Evolutionary conservation across 2,329 filamentous ascomycete species (phyloP), one percentile per base, ranked within the genome.

Genomic region (Fulvia fulva): DNA sequence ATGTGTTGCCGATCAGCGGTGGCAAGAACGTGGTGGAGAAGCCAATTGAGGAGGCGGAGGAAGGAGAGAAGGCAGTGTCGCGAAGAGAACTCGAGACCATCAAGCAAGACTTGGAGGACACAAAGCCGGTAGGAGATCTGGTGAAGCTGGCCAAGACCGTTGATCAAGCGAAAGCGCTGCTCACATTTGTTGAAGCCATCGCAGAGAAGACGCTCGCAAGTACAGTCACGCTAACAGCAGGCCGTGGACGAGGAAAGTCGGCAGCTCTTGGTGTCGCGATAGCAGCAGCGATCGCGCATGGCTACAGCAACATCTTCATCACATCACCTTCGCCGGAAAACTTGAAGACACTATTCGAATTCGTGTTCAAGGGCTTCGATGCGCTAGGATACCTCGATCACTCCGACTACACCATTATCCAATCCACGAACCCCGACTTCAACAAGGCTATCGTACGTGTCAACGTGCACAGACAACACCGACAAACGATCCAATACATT

Each of bases 301-400:
- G 94, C 25, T 99, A 99, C 76, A 96, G 91, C 79, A 99, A 99
- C 74, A 96, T 99, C 69, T 99, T 99, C 77, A 96, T 99, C 72
- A 99, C 94, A 1, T 97, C 93, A 1, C 93, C 93, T 0, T 97
- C 91, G 61, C 94, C 94, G 0, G 95, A 99, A 77, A 99, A 99
- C 76, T 81, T 99, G 81, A 99, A 97, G 78, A 99, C 94, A 0
- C 81, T 99, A 7, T 99, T 99, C 72, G 92, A 99, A 70, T 99
- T 99, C 69, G 85, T 99, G 19, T 97, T 99, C 81, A 97, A 97
- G 74, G 94, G 92, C 0, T 99, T 99, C 68, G 94, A 99, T 73
- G 90, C 92, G 11, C 81, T 99, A 26, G 90, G 88, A 30, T 99
- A 99, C 70, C 85, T 91, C 63, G 94, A 99, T 68, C 94, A 99